These are phyloP conservation scores for Hibiscus syriacus DNA, from an alignment of 345 rosid genomes.

Conservation along the genomic window DNA sequence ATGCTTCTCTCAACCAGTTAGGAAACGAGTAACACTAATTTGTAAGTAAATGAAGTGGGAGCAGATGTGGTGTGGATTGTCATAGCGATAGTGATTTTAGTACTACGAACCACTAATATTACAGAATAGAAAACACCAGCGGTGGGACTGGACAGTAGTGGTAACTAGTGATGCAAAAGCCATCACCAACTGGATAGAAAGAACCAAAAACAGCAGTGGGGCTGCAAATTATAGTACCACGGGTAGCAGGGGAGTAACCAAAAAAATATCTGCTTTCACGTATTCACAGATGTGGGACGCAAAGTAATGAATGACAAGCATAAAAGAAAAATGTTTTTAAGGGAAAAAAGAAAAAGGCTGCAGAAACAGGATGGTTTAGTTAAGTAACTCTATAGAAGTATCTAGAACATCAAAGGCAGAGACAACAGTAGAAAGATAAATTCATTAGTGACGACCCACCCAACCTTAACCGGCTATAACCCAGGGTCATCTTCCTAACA, in stretches of 20 bases:
- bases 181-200: conserved; percentile 2
- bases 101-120: not conserved
- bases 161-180: not conserved
- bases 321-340: not conserved
- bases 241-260: not conserved
- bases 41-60: not conserved
- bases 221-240: not conserved
- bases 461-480: not conserved
- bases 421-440: not conserved
- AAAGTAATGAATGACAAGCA: not conserved
- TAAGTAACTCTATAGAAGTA: not conserved
- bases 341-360: not conserved
- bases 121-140: not conserved
- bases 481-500: not conserved
- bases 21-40: not conserved
- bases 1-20: conserved; percentile 5
- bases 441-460: not conserved
- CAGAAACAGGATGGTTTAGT: not conserved
- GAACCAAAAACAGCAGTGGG: conserved; percentile 4
- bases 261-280: not conserved
- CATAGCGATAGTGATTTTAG: not conserved
- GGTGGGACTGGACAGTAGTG: not conserved
- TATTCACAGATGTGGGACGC: not conserved
- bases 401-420: not conserved
- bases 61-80: not conserved